Conservation (phyloP, 805 yeast species). For the Metahyphopichia silvanorum region DNA sequence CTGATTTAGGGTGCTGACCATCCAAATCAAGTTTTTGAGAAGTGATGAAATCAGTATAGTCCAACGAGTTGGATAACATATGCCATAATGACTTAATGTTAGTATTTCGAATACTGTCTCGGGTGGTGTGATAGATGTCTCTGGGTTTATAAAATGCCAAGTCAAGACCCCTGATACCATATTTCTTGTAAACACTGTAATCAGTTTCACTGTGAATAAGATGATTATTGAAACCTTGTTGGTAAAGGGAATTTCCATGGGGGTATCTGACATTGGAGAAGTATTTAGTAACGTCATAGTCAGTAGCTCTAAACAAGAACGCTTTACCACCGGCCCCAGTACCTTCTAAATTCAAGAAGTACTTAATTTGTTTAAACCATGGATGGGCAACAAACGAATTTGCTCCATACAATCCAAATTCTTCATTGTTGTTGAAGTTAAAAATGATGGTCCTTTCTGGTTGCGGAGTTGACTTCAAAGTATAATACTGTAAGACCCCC, state of each 20-base stretch:
- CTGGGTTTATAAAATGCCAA: slow-evolving; percentile 88
- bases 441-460: slow-evolving; percentile 74
- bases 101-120: slow-evolving; percentile 66
- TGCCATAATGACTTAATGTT: slow-evolving; percentile 74
- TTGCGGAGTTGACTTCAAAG: slow-evolving; percentile 28
- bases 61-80: slow-evolving; percentile 73
- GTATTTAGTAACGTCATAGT: slow-evolving; percentile 62
- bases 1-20: slow-evolving; percentile 20
- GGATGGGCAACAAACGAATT: slow-evolving; percentile 67
- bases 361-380: slow-evolving; percentile 60
- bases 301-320: slow-evolving; percentile 78
- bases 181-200: slow-evolving; percentile 67
- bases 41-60: slow-evolving; percentile 46
- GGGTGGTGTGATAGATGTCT: slow-evolving; percentile 73
- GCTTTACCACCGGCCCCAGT: slow-evolving; percentile 92
- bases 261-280: slow-evolving; percentile 59
- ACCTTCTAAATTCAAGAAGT: slow-evolving; percentile 83
- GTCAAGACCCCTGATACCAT: slow-evolving; percentile 76
- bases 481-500: slow-evolving; percentile 57
- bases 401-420: slow-evolving; percentile 84
- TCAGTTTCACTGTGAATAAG: slow-evolving; percentile 81
- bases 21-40: slow-evolving; percentile 31
- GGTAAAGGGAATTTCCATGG: slow-evolving; percentile 76
- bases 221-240: slow-evolving; percentile 77
- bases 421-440: slow-evolving; percentile 89